Evolutionary conservation across 2,329 filamentous ascomycete species (phyloP).

Genomic region (Didymella sp.): DNA sequence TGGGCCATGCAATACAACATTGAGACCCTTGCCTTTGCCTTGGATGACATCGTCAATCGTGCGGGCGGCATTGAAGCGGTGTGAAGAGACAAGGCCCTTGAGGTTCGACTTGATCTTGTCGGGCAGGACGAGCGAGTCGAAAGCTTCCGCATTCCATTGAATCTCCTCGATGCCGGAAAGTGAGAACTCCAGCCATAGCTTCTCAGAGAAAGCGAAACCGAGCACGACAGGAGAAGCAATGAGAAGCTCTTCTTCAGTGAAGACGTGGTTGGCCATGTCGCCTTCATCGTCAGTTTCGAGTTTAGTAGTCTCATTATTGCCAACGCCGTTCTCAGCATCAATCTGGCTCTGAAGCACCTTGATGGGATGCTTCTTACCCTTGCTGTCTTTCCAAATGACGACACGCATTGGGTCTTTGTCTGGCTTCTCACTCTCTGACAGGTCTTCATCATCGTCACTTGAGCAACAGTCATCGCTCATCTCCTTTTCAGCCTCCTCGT

Average conservation of each 20-base stretch:
- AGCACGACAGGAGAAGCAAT: conserved; percentile 84
- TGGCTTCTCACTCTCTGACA: conserved; percentile 42
- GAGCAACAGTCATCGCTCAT: conserved; percentile 57
- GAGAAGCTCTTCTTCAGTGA: conserved; percentile 83
- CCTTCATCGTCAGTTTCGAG: conserved; percentile 55
- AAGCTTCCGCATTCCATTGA: conserved; percentile 82
- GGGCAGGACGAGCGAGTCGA: conserved; percentile 78
- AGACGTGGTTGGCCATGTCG: conserved; percentile 56
- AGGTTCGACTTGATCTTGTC: conserved; percentile 69
- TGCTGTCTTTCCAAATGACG: conserved; percentile 56
- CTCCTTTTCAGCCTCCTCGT: conserved; percentile 55
- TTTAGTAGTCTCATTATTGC: conserved; percentile 54
- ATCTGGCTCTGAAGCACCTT: conserved; percentile 55
- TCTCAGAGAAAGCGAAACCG: conserved; percentile 87
- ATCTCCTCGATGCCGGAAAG: conserved; percentile 82
- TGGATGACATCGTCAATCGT: conserved; percentile 76
- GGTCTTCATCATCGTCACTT: conserved; percentile 31
- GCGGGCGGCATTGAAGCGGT: conserved; percentile 80
- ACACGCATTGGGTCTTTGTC: conserved; percentile 48
- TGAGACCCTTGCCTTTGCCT: conserved; percentile 86
- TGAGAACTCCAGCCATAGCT: conserved; percentile 87
- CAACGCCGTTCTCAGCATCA: conserved; percentile 57
- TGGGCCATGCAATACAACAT: conserved; percentile 76
- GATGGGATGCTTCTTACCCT: conserved; percentile 59
- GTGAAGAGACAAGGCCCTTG: conserved; percentile 80